Evolutionary conservation across 345 rosid genomes (phyloP), one percentile per base, ranked within the genome.

Genomic region (Eucalyptus albens): DNA sequence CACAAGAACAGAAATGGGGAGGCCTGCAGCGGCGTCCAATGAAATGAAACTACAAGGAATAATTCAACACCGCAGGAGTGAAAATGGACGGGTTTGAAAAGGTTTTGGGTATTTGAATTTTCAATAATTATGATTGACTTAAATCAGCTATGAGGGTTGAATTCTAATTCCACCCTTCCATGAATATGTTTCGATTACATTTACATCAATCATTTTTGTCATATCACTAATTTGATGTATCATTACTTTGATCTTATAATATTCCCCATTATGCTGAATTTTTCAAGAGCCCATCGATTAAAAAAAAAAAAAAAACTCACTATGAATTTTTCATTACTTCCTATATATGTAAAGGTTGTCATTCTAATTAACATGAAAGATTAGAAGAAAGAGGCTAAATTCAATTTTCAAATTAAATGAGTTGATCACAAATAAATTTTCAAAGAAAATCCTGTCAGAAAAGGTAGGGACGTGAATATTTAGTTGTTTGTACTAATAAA

Each of bases 231-330:
- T 33, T 69, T 19, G 24, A 72, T 33, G 3, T 9, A 72, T 19
- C 7, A 33, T n/a, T 15, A n/a, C 40, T 67, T 15, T 7, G 80
- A 31, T 7, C 4, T 0, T 0, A 1, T 9, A 4, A 8, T 65
- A n/a, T 15, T 31, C 40, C 10, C 21, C 45, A 44, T 44, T 44
- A 44, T 44, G 45, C 9, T 44, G 45, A 44, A 44, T 44, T 2
- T 44, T 44, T 44, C 45, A 44, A 44, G 45, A 44, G 45, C 45
- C 45, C 9, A 44, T 44, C 45, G 45, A 44, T 44, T 7, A 44
- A 44, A 44, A 44, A 44, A 33, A 33, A n/a, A 33, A 37, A 37
- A 44, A 44, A 44, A 44, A 42, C 44, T 44, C 45, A 44, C 45
- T 42, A 42, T 42, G 44, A 42, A 42, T 2, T 42, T 44, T 44